Percentiles rank a stretch among this genome's conserved stretches.
phyloP scores from a whole-genome alignment of 1,284 basidiomycete species.

The Cryptococcus amylolentus region DNA sequence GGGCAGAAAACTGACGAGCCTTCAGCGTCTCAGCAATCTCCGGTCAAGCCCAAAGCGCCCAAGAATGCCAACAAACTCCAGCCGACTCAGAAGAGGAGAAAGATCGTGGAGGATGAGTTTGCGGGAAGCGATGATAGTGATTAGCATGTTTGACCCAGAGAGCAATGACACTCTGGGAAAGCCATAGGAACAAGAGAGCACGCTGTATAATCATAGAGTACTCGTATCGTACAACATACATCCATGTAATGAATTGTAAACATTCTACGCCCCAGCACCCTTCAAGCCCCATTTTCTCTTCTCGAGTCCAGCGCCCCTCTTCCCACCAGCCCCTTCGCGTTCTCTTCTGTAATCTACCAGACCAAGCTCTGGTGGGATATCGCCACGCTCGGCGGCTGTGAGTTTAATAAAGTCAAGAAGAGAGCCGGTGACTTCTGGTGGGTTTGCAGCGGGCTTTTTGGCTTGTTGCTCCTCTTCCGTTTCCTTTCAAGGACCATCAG shows the following conservation, averaged over 20 bases:
- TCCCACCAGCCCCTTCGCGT: not conserved
- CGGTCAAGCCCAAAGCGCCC: slow-evolving; percentile 24
- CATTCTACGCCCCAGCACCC: slow-evolving; percentile 1
- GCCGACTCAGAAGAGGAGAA: slow-evolving; percentile 32
- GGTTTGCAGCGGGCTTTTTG: too few species aligned
- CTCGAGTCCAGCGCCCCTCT: not conserved
- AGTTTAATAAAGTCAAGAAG: slow-evolving; percentile 46
- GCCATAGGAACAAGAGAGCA: slow-evolving; percentile 13
- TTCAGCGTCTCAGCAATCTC: slow-evolving; percentile 17
- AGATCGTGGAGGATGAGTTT: slow-evolving; percentile 11
- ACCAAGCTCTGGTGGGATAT: slow-evolving; percentile 45
- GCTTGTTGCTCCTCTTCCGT: too few species aligned
- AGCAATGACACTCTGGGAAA: slow-evolving; percentile 34
- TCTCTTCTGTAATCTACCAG: slow-evolving; percentile 39
- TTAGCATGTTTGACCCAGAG: slow-evolving; percentile 22
- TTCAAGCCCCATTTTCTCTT: slow-evolving; percentile 16
- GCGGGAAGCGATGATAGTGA: not conserved
- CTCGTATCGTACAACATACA: not conserved
- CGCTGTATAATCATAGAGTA: not conserved
- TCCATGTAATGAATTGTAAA: not conserved
- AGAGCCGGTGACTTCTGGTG: slow-evolving; percentile 28
- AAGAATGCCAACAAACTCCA: slow-evolving; percentile 30
- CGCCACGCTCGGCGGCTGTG: slow-evolving; percentile 39
- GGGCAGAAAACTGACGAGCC: not conserved
- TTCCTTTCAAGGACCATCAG: too few species aligned